Evolutionary conservation across 768 basidiomycete species (phyloP).

Genomic region (Leccinum broughii): DNA sequence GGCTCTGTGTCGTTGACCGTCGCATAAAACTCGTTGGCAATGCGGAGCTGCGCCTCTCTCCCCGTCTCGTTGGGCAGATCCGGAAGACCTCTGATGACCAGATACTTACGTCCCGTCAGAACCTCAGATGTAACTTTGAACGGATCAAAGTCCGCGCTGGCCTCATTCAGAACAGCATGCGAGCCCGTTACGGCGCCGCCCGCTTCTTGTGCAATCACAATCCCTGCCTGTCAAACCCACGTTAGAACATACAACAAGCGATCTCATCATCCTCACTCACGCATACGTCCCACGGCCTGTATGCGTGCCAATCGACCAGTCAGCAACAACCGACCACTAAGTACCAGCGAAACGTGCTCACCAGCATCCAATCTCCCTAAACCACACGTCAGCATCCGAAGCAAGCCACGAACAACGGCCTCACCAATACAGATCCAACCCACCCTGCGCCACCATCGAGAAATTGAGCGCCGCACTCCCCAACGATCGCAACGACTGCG

Average conservation of each 20-base stretch:
- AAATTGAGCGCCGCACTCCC: constrained; percentile 87
- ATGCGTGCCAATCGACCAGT: background rate
- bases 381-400: constrained; percentile 2
- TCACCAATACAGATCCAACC: constrained; percentile 85
- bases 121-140: constrained; percentile 69
- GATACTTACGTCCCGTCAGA: constrained; percentile 76
- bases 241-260: background rate
- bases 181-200: constrained; percentile 80
- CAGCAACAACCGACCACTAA: background rate
- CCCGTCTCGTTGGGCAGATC: constrained; percentile 65
- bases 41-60: constrained; percentile 69
- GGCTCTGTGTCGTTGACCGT: constrained; percentile 71
- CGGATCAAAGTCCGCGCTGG: constrained; percentile 38
- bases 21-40: constrained; percentile 86
- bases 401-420: constrained; percentile 19
- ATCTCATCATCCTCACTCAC: constrained; percentile 35
- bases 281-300: constrained; percentile 84
- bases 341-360: constrained; percentile 27
- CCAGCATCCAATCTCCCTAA: constrained; percentile 81
- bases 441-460: constrained; percentile 84
- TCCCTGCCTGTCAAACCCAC: constrained; percentile 59
- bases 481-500: constrained; percentile 77
- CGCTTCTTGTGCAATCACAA: constrained; percentile 88
- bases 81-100: constrained; percentile 71
- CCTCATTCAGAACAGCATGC: constrained; percentile 44